These are phyloP conservation scores for Pseudohalonectria lignicola DNA, from an alignment of 2,329 filamentous ascomycete species.

Conservation along the genomic window DNA sequence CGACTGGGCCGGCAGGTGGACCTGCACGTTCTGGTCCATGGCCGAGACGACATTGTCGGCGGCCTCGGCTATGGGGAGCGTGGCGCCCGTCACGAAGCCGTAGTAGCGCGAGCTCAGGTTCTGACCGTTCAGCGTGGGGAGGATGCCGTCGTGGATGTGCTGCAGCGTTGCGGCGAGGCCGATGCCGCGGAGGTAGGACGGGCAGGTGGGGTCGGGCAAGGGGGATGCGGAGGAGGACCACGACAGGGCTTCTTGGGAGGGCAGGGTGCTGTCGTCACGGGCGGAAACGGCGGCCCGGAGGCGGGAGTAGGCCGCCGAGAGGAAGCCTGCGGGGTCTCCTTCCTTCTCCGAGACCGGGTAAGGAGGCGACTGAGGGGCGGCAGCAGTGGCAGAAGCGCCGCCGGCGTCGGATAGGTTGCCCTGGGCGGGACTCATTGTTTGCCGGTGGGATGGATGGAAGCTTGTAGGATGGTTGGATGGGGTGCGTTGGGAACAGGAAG, in stretches of 20 bases:
- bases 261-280: slow-evolving; percentile 32
- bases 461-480: too few relatives aligned
- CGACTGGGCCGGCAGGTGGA: slow-evolving; percentile 69
- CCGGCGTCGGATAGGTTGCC: too few relatives aligned
- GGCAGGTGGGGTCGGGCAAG: slow-evolving; percentile 21
- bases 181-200: slow-evolving; percentile 18
- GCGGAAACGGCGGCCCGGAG: slow-evolving; percentile 7
- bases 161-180: slow-evolving; percentile 20
- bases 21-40: slow-evolving; percentile 74
- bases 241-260: slow-evolving; percentile 14
- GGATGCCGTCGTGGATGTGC: slow-evolving; percentile 34
- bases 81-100: slow-evolving; percentile 79
- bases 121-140: slow-evolving; percentile 54
- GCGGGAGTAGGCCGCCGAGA: slow-evolving; percentile 9
- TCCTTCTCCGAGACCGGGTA: too few relatives aligned
- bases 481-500: too few relatives aligned
- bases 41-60: slow-evolving; percentile 77
- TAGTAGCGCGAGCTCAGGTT: slow-evolving; percentile 63
- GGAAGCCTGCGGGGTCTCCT: slow-evolving; percentile 6
- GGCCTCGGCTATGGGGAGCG: slow-evolving; percentile 65
- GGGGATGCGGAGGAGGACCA: slow-evolving; percentile 26
- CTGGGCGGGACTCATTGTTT: too few relatives aligned
- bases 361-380: too few relatives aligned
- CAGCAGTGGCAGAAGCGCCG: too few relatives aligned
- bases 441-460: too few relatives aligned